phyloP scores from a whole-genome alignment of 441 rosid species.

The Corymbia calophylla region DNA sequence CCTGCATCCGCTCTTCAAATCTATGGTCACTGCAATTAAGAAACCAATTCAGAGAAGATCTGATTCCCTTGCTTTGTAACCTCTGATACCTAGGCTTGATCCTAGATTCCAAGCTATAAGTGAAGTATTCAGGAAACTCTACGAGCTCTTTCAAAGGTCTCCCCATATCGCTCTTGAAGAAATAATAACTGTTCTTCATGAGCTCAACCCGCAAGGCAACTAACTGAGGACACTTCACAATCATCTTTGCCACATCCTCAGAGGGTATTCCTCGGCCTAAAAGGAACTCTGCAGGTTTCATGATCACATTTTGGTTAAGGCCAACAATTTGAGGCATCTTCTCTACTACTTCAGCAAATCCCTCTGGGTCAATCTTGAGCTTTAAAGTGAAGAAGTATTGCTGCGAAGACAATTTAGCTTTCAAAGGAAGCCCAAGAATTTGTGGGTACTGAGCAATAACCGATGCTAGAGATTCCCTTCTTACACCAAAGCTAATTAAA shows the following conservation, averaged over 20 bases:
- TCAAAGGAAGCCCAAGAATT: conserved; percentile 63
- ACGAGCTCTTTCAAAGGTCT: conserved; percentile 70
- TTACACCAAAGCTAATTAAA: conserved; percentile 69
- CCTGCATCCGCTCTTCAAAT: conserved; percentile 66
- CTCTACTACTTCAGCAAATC: conserved; percentile 56
- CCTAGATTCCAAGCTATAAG: conserved; percentile 77
- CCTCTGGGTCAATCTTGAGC: conserved; percentile 67
- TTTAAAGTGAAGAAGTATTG: conserved; percentile 69
- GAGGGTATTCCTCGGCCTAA: conserved; percentile 48
- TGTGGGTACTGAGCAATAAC: conserved; percentile 66
- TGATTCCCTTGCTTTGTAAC: conserved; percentile 58
- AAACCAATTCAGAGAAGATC: conserved; percentile 64
- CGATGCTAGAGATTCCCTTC: conserved; percentile 45
- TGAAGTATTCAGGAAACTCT: conserved; percentile 71
- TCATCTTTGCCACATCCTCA: conserved; percentile 54
- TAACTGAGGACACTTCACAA: conserved; percentile 68
- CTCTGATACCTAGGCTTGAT: conserved; percentile 72
- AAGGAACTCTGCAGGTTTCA: conserved; percentile 70
- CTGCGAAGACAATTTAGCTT: conserved; percentile 71
- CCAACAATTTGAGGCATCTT: conserved; percentile 86
- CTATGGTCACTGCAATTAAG: conserved; percentile 76
- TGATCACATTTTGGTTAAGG: conserved; percentile 61
- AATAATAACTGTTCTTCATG: conserved; percentile 71
- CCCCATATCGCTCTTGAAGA: conserved; percentile 73
- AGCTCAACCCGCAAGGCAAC: conserved; percentile 44